Percentiles rank a stretch among this genome's conserved stretches.
Conservation (phyloP, 2,329 filamentous ascomycete species). For the Lachnellula occidentalis region DNA sequence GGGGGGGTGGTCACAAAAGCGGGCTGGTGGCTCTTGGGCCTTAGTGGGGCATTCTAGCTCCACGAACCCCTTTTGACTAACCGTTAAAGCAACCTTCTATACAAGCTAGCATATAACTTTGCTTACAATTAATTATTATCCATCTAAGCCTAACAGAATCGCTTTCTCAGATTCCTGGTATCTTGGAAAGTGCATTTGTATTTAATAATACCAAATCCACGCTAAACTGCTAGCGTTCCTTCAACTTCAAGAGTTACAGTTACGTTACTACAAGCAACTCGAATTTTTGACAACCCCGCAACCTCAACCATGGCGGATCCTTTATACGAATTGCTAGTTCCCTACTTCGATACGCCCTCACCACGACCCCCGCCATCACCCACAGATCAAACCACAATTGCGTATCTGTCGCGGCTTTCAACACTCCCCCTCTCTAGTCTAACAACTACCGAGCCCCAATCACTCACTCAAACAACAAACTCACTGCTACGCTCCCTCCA, state of each 20-base stretch:
- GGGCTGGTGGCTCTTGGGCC: too few relatives aligned
- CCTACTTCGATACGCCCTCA: constrained; percentile 49
- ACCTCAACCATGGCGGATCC: constrained; percentile 56
- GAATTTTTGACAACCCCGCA: background rate
- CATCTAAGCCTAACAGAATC: too few relatives aligned
- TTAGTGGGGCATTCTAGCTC: too few relatives aligned
- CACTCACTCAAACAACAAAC: constrained; percentile 75
- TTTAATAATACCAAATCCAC: too few relatives aligned
- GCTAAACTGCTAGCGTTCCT: background rate
- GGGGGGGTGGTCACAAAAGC: too few relatives aligned
- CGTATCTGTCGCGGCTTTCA: constrained; percentile 73
- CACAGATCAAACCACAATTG: constrained; percentile 48
- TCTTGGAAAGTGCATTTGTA: too few relatives aligned
- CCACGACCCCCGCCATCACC: constrained; percentile 35
- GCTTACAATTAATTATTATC: too few relatives aligned
- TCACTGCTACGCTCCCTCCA: constrained; percentile 79
- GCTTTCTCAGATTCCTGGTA: too few relatives aligned
- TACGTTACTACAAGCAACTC: background rate
- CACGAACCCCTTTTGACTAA: too few relatives aligned
- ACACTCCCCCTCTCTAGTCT: constrained; percentile 71
- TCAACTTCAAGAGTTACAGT: background rate
- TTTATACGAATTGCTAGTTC: constrained; percentile 66
- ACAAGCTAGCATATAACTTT: too few relatives aligned
- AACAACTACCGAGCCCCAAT: constrained; percentile 68
- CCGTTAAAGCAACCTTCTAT: too few relatives aligned